Evolutionary conservation across 2,329 filamentous ascomycete genomes (phyloP).

Genomic region (Botrytis paeoniae): DNA sequence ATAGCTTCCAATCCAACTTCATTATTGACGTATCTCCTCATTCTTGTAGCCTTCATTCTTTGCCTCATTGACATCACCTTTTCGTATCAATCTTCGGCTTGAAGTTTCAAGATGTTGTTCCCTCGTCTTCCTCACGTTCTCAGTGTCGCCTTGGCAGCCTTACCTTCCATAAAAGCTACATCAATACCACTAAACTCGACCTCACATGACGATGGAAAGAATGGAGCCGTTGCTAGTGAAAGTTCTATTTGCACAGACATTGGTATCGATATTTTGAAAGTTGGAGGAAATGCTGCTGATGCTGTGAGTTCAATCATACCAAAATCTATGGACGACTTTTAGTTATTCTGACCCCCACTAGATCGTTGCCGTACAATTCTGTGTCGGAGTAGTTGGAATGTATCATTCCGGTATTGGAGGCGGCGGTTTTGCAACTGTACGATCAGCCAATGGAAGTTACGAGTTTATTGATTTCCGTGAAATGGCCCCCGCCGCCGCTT

Average conservation of each 20-base stretch:
- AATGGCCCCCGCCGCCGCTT: slow-evolving; percentile 59
- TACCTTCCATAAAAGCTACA: background rate
- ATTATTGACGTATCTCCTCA: background rate
- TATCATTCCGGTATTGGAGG: slow-evolving; percentile 62
- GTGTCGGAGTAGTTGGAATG: slow-evolving; percentile 52
- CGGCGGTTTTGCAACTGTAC: slow-evolving; percentile 65
- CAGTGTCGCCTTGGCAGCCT: slow-evolving; percentile 5
- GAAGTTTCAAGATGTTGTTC: slow-evolving; percentile 5
- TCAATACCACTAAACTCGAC: background rate
- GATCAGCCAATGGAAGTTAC: slow-evolving; percentile 56
- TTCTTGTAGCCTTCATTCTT: background rate
- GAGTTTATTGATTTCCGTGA: slow-evolving; percentile 70
- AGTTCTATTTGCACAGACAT: slow-evolving; percentile 66
- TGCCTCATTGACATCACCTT: background rate
- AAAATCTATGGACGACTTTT: background rate
- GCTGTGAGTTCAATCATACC: slow-evolving; percentile 37
- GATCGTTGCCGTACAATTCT: slow-evolving; percentile 53
- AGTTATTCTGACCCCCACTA: slow-evolving; percentile 27
- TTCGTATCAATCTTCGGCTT: background rate
- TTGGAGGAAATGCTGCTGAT: slow-evolving; percentile 57
- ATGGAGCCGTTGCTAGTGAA: slow-evolving; percentile 69
- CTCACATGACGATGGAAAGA: background rate
- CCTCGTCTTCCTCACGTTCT: background rate
- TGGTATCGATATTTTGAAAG: slow-evolving; percentile 59
- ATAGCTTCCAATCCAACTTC: background rate